Evolutionary conservation across 345 rosid species (phyloP).

Genomic region (Firmiana major): DNA sequence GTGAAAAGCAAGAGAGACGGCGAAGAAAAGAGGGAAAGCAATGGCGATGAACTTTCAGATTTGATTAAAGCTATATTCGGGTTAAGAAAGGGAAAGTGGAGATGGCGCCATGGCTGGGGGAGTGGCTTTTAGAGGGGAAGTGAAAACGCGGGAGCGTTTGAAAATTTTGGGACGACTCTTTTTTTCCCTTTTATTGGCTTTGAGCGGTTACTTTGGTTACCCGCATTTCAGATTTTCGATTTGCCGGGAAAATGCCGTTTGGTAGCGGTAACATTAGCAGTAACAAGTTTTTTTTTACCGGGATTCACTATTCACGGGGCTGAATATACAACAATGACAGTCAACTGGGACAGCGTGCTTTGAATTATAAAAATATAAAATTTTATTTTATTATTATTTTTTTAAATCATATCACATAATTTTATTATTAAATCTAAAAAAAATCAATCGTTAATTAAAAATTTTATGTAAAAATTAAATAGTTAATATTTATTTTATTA

Average conservation of each 20-base stretch:
- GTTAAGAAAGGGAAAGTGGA: not conserved
- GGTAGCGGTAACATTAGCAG: too few species aligned
- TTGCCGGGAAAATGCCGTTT: not conserved
- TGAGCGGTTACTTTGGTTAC: not conserved
- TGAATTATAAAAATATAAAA: too few species aligned
- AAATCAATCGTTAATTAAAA: too few species aligned
- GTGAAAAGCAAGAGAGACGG: not conserved
- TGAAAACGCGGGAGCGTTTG: conserved; percentile 24
- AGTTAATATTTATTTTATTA: too few species aligned
- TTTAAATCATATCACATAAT: too few species aligned
- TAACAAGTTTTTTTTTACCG: too few species aligned
- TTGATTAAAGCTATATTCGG: not conserved
- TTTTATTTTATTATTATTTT: too few species aligned
- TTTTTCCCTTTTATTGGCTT: not conserved
- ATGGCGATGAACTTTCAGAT: not conserved
- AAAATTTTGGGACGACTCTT: not conserved
- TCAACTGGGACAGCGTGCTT: too few species aligned
- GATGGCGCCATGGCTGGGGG: conserved; percentile 7
- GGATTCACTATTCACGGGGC: too few species aligned
- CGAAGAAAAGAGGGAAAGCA: not conserved
- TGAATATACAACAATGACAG: too few species aligned
- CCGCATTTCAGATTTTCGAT: not conserved
- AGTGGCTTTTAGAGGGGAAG: not conserved
- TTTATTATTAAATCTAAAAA: too few species aligned
- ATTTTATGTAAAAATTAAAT: too few species aligned